Evolutionary conservation across 129 eudicot genomes (phyloP).

Genomic region (Cynara cardunculus): DNA sequence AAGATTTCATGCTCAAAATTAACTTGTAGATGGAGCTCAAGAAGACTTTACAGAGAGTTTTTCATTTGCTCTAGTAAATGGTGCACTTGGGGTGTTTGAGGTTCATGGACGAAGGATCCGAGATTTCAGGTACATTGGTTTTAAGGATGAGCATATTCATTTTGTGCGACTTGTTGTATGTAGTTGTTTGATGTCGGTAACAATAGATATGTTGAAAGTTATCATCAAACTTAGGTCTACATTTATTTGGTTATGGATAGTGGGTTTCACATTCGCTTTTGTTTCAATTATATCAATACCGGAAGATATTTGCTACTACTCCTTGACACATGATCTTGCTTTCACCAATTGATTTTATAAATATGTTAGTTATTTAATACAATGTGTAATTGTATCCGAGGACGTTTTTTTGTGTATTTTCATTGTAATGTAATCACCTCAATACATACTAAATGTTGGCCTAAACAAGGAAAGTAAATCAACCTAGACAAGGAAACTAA

Average conservation of each 20-base stretch:
- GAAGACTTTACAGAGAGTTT: constrained; percentile 97
- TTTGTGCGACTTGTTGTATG: neutral
- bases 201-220: neutral
- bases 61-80: constrained; percentile 88
- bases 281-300: neutral
- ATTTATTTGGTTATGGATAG: neutral
- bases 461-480: neutral
- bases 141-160: neutral
- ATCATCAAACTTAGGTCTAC: neutral
- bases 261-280: neutral
- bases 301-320: neutral
- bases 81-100: constrained; percentile 98
- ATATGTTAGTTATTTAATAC: too few species aligned
- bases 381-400: too few species aligned
- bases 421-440: neutral
- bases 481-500: neutral
- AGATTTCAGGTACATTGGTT: constrained; percentile 66
- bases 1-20: constrained; percentile 27
- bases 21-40: constrained; percentile 67
- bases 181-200: neutral
- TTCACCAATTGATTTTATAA: neutral
- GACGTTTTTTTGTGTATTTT: neutral
- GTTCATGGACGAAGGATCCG: constrained; percentile 97
- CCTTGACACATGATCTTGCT: neutral
- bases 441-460: neutral